Base-by-base conservation (phyloP, 2,329 filamentous ascomycete species). In the Ophiostoma pallidulum region DNA sequence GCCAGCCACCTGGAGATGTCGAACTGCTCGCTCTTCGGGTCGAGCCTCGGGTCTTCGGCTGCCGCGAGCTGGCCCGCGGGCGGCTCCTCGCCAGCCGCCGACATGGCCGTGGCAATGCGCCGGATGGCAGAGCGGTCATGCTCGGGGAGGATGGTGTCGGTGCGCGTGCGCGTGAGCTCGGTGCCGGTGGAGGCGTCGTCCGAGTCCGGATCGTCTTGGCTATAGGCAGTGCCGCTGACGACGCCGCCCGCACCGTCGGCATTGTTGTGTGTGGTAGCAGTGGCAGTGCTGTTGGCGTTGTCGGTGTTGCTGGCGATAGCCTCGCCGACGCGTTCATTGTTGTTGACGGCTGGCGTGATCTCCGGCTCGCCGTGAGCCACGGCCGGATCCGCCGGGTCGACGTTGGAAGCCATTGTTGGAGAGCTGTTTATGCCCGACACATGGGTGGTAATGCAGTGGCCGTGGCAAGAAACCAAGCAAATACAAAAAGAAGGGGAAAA, bases 1-100 rank as follows among this genome's bases (percentile, higher is more conserved):
- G 74, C 77, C 45, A 76, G 74, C 80, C 80, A 84, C 4, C 64
- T 63, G 22, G 66, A 62, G 12, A 71, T 64, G 50, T 65, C 70
- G 60, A 78, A 78, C 14, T 68, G 66, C 14, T 62, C 60, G 35
- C 66, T 67, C 31, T 60, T 59, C 4, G 73, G 73, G 53, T 77
- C 69, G 19, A 76, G 61, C 0, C 64, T 60, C 8, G 68, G 70
- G 14, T 64, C 51, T 14, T 61, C 54, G 42, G 69, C 66, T 8
- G 58, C 59, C 4, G 59, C 60, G 45, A 56, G 51, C 8, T 62
- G 56, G 32, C 77, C 79, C 12, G 73, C 71, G 59, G 77, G 78
- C 10, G 53, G 6, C 3, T 41, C 57, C 32, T 58, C 64, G 26
- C 55, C 54, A 29, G 60, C 65, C n/a, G 8, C 8, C 12, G 69